These are phyloP conservation scores for Aquilaria agallochum DNA, from an alignment of 441 rosid species.

Conservation along the genomic window DNA sequence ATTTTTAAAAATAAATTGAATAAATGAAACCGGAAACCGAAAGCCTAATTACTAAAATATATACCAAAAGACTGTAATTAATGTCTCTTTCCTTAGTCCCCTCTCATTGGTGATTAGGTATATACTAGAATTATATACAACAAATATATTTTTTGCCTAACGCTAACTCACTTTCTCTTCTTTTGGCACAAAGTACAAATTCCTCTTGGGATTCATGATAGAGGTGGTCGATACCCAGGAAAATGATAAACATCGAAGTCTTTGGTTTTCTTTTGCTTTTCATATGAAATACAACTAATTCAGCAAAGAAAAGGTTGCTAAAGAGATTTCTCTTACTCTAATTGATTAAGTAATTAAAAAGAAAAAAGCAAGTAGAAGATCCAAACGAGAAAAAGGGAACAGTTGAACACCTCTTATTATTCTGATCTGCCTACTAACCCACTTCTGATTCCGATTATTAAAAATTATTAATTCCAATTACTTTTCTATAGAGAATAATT, in stretches of 20 bases:
- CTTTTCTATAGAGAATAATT: constrained; percentile 3
- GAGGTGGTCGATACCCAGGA: constrained; percentile 22
- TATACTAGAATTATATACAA: too few relatives aligned
- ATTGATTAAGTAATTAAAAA: not conserved
- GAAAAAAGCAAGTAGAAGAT: constrained; percentile 1
- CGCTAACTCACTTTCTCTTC: constrained; percentile 21
- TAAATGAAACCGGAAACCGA: too few relatives aligned
- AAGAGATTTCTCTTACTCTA: constrained; percentile 2
- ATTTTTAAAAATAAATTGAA: too few relatives aligned
- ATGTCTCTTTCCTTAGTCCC: too few relatives aligned
- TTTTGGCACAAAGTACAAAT: constrained; percentile 15
- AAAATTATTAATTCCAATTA: not conserved
- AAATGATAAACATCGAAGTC: not conserved
- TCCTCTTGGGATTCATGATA: constrained; percentile 25
- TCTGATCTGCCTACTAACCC: not conserved
- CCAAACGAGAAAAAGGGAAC: too few relatives aligned
- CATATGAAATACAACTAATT: not conserved
- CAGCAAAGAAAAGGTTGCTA: not conserved
- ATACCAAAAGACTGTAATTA: too few relatives aligned
- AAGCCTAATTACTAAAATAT: too few relatives aligned
- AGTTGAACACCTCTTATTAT: not conserved
- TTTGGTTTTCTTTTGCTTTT: not conserved
- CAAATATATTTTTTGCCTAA: not conserved
- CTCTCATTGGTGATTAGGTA: too few relatives aligned
- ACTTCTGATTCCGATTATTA: constrained; percentile 5